These are phyloP conservation scores for Breviolum minutum DNA, from an alignment of 73 alveolate genomes.

Conservation along the genomic window DNA sequence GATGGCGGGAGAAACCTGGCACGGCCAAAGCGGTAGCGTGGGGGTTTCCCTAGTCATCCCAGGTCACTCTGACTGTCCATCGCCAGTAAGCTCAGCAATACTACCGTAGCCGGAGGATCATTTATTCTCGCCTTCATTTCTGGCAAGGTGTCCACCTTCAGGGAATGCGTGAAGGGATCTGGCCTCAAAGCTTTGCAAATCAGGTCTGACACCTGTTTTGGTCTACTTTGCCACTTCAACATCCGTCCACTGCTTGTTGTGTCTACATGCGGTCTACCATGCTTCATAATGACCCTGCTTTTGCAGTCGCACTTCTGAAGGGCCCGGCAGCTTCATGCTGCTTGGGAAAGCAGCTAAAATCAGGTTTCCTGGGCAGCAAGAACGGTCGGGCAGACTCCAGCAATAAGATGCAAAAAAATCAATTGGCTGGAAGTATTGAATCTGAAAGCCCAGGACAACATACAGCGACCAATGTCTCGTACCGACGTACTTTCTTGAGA, in stretches of 20 bases:
- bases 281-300: not conserved
- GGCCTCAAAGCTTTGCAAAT: conserved; percentile 84
- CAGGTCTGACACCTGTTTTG: not conserved
- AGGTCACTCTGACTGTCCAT: too few relatives aligned
- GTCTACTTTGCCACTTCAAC: not conserved
- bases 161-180: conserved; percentile 97
- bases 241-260: too few relatives aligned
- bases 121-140: conserved; percentile 95
- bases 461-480: too few relatives aligned
- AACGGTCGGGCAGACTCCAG: not conserved
- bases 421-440: too few relatives aligned
- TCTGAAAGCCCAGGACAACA: too few relatives aligned
- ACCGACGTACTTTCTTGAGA: too few relatives aligned
- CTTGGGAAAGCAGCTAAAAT: conserved; percentile 98
- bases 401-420: too few relatives aligned
- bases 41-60: not conserved
- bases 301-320: not conserved
- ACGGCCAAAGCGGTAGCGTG: not conserved
- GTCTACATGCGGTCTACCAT: not conserved
- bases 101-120: not conserved
- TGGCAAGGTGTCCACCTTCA: conserved; percentile 97
- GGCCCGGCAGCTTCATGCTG: conserved; percentile 94
- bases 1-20: conserved; percentile 59
- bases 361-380: conserved; percentile 96
- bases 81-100: not conserved